Evolutionary conservation across 768 basidiomycete genomes (phyloP).

Genomic region (Fibroporia radiculosa): DNA sequence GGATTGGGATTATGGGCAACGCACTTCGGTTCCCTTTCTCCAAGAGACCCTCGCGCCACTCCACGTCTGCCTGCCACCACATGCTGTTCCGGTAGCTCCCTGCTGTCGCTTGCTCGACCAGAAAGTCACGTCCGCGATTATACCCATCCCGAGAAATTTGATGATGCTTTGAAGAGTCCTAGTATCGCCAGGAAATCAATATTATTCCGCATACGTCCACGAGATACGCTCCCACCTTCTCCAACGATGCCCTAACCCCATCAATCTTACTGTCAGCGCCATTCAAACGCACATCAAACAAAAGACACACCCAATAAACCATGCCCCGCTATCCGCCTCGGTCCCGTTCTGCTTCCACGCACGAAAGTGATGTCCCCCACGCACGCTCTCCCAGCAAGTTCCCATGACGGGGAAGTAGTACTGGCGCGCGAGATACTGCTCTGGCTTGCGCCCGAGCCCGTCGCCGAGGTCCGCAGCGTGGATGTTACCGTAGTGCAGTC

Average conservation of each 20-base stretch:
- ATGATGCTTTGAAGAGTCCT: conserved; percentile 58
- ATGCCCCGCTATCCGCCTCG: conserved; percentile 61
- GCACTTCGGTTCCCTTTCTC: conserved; percentile 61
- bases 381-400: conserved; percentile 81
- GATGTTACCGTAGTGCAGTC: conserved; percentile 65
- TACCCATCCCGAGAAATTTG: conserved; percentile 74
- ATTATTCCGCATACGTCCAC: background rate
- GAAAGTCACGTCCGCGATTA: conserved; percentile 72
- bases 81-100: conserved; percentile 56
- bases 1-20: conserved; percentile 13
- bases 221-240: conserved; percentile 34
- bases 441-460: conserved; percentile 60
- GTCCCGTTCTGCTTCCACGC: conserved; percentile 88
- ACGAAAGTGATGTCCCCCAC: conserved; percentile 84
- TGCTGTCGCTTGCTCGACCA: conserved; percentile 58
- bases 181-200: background rate
- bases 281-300: background rate
- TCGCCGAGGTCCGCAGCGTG: conserved; percentile 83
- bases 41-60: conserved; percentile 66
- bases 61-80: conserved; percentile 72
- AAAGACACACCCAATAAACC: conserved; percentile 70
- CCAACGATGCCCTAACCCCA: conserved; percentile 70
- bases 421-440: conserved; percentile 71
- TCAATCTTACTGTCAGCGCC: background rate
- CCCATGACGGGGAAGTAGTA: conserved; percentile 74